Base-by-base conservation (phyloP, 2,329 filamentous ascomycete genomes). In the Phyllosticta ampelicida region DNA sequence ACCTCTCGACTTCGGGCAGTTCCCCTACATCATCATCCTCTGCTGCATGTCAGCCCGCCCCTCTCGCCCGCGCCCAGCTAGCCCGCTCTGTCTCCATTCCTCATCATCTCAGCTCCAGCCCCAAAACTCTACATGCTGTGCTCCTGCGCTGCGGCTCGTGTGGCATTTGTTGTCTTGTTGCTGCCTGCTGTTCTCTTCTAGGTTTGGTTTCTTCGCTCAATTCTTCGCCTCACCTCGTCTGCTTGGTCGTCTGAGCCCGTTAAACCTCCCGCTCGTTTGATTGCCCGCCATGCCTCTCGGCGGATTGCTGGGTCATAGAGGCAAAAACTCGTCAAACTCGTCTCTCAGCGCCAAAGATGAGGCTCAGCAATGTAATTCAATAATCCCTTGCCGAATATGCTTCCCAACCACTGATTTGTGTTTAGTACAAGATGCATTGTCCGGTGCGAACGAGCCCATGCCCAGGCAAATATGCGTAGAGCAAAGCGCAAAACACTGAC, bases 341-440 rank as follows among this genome's bases (percentile, higher is more conserved):
- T 83, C 79, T 49, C 65, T 85, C 60, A 81, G 79, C 66, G 77
- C 81, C 61, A 66, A 81, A 54, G 77, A 79, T 62, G 83, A 86
- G 70, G 73, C 80, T 53, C 77, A 80, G 49, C 76, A 85, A 65
- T 78, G 87, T 63, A 73, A 50, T 51, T 53, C 51, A 48, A 64
- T 61, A 44, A 8, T 13, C 9, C 13, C 28, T 16, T 28, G 9
- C 55, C 50, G 10, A 29, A n/a, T 16, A 30, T 16, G 18, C 13
- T 49, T 11, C 6, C 55, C n/a, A 29, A n/a, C 11, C 26, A 53
- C 21, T 55, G 13, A 44, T n/a, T 51, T 13, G 18, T 44, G 30
- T 36, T 53, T 60, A 76, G 74, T 78, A 57, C 67, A 75, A 64
- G 73, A 77, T 65, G 75, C 75, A 19, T 74, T 78, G 68, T 73